phyloP scores from a whole-genome alignment of 495 filamentous ascomycete genomes.

The Xylaria curta region DNA sequence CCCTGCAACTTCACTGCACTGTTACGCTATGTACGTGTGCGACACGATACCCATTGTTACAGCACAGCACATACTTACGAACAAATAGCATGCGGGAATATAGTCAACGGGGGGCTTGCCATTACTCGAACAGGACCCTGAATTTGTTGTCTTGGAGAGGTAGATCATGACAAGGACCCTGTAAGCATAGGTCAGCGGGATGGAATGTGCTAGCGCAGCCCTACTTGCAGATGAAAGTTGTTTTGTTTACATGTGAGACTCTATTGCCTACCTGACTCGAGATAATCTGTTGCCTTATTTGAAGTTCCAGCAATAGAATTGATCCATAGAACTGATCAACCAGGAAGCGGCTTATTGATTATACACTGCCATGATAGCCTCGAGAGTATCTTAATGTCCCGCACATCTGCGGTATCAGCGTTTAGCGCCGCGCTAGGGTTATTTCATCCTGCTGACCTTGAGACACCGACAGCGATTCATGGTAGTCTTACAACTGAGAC shows the following conservation, averaged over 20 bases:
- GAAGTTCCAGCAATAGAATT: not conserved
- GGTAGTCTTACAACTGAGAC: not conserved
- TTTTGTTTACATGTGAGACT: conserved; percentile 3
- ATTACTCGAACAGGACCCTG: conserved; percentile 16
- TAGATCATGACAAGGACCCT: conserved; percentile 15
- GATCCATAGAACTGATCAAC: not conserved
- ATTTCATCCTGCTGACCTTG: conserved; percentile 6
- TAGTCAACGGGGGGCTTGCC: not conserved
- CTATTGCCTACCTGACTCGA: too few species aligned
- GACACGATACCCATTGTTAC: not conserved
- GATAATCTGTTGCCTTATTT: not conserved
- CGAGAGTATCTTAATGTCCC: not conserved
- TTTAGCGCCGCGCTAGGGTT: not conserved
- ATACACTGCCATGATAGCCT: not conserved
- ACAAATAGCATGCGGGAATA: not conserved
- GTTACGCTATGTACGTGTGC: not conserved
- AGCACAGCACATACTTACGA: not conserved
- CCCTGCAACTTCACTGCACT: not conserved
- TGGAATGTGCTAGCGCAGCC: not conserved
- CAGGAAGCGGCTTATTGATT: not conserved
- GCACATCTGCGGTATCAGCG: not conserved
- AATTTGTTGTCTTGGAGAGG: conserved; percentile 2
- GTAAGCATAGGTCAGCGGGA: conserved; percentile 21
- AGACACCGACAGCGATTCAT: not conserved
- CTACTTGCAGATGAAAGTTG: not conserved